Conservation (phyloP, 2,329 filamentous ascomycete species). For the Cercospora sp. region DNA sequence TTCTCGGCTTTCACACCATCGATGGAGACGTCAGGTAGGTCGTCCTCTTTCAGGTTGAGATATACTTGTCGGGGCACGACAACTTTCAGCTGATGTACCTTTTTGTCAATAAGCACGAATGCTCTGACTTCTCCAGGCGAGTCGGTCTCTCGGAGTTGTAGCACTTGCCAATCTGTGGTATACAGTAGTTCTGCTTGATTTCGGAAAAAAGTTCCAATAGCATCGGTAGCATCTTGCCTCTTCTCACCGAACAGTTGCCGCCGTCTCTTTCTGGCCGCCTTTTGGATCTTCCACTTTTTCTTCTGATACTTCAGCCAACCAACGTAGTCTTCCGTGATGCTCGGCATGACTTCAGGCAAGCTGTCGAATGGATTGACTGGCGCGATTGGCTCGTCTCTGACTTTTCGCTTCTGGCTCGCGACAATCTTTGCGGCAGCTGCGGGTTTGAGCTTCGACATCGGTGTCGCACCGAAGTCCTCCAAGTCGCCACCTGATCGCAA, state of each 20-base stretch:
- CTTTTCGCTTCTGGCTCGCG: constrained; percentile 51
- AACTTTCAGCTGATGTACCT: constrained; percentile 84
- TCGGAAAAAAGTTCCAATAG: constrained; percentile 73
- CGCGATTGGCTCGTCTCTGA: constrained; percentile 45
- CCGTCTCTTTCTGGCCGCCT: constrained; percentile 79
- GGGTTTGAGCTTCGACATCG: constrained; percentile 48
- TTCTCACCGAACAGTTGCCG: constrained; percentile 92
- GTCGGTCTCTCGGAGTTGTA: constrained; percentile 82
- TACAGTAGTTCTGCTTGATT: constrained; percentile 90
- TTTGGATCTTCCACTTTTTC: constrained; percentile 98
- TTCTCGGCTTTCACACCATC: constrained; percentile 87
- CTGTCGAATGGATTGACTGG: constrained; percentile 76
- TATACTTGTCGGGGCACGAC: constrained; percentile 88
- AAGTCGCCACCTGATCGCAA: constrained; percentile 58
- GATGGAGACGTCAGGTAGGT: constrained; percentile 85
- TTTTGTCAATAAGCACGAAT: constrained; percentile 89
- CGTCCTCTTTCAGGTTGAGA: constrained; percentile 83
- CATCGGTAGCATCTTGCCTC: constrained; percentile 60
- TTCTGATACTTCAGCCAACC: constrained; percentile 94
- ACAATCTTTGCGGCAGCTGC: constrained; percentile 41
- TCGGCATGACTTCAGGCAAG: constrained; percentile 81
- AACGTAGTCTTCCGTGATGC: constrained; percentile 79
- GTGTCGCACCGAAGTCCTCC: constrained; percentile 48
- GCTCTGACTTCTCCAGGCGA: constrained; percentile 83
- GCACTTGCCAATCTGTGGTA: constrained; percentile 89